phyloP scores from a whole-genome alignment of 2,329 filamentous ascomycete species.

The Exserohilum turcica region DNA sequence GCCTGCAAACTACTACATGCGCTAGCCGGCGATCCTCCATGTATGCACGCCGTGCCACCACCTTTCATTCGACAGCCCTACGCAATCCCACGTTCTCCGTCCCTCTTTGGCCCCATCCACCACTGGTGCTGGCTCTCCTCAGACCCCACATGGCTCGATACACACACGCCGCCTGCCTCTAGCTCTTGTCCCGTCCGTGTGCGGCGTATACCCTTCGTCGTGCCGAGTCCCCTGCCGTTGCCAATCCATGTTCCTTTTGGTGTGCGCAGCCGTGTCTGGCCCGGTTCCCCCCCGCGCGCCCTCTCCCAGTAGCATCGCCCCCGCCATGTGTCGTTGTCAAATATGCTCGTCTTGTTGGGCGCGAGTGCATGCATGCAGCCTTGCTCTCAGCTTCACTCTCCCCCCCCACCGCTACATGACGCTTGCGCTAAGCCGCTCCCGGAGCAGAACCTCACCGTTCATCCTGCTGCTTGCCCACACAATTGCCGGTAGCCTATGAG shows the following conservation, averaged over 20 bases:
- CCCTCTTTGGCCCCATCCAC: constrained; percentile 38
- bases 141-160: background rate
- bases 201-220: background rate
- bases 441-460: constrained; percentile 21
- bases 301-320: no score
- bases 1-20: constrained; percentile 6
- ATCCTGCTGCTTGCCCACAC: constrained; percentile 13
- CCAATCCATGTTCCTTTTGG: constrained; percentile 2
- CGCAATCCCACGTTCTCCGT: constrained; percentile 11
- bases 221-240: constrained; percentile 2
- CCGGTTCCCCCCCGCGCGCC: constrained; percentile 9
- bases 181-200: background rate
- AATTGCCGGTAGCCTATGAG: constrained; percentile 46
- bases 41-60: constrained; percentile 19
- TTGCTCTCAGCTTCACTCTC: constrained; percentile 24
- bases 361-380: constrained; percentile 20
- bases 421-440: constrained; percentile 31
- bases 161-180: background rate
- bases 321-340: constrained; percentile 10
- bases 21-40: constrained; percentile 27
- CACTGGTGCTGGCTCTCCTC: background rate
- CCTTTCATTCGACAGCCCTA: constrained; percentile 38
- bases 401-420: constrained; percentile 20
- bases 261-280: constrained; percentile 28
- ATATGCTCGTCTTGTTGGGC: constrained; percentile 13